Percentiles rank a stretch among this genome's conserved stretches.
Evolutionary conservation across 1,284 basidiomycete genomes (phyloP).

Genomic region (Neonothopanus nambi): DNA sequence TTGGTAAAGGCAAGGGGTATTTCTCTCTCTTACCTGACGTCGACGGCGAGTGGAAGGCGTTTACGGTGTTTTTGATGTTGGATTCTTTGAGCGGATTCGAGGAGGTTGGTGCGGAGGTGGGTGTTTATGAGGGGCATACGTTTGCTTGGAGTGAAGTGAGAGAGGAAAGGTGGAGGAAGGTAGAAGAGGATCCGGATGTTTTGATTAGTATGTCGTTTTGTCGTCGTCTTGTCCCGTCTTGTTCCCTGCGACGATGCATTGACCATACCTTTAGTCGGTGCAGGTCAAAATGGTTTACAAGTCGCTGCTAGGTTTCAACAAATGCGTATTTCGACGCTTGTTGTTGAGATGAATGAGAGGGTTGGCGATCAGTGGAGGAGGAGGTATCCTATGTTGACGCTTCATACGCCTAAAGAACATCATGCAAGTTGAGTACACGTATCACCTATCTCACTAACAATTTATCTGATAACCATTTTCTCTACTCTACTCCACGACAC

Average conservation of each 20-base stretch:
- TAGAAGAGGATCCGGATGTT: conserved; percentile 36
- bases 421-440: conserved; percentile 37
- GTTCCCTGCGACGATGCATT: no score
- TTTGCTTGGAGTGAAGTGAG: conserved; percentile 33
- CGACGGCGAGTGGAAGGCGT: conserved; percentile 32
- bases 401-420: conserved; percentile 45
- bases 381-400: conserved; percentile 48
- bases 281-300: conserved; percentile 55
- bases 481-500: neutral
- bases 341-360: conserved; percentile 47
- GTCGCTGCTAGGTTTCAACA: conserved; percentile 53
- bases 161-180: conserved; percentile 23
- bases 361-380: conserved; percentile 58
- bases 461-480: neutral
- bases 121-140: conserved; percentile 32
- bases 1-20: conserved; percentile 38
- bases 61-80: conserved; percentile 30
- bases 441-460: neutral
- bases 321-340: conserved; percentile 48
- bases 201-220: conserved; percentile 29
- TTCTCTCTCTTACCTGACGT: conserved; percentile 32
- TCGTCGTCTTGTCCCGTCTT: neutral
- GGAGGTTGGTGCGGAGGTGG: conserved; percentile 30
- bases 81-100: conserved; percentile 36
- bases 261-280: conserved; percentile 40